Conservation (phyloP, 176 grass and related monocot genomes). For the Eleusine coracana region DNA sequence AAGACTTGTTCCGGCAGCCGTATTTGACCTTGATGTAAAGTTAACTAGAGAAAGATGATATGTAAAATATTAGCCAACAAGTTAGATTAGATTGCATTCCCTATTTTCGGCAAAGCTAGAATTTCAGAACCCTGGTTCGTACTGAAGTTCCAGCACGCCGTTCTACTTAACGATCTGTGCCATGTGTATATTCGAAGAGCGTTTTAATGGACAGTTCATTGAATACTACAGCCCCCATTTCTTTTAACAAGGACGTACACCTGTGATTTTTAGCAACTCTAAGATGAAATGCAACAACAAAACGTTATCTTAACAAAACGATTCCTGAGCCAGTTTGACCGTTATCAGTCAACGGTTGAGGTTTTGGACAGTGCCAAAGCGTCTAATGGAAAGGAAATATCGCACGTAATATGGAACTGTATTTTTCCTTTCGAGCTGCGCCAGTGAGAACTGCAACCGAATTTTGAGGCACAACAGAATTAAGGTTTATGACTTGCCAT, state of each 20-base stretch:
- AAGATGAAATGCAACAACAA: not conserved
- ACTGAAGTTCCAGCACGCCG: constrained; percentile 37
- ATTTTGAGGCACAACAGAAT: not conserved
- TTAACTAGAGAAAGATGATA: constrained; percentile 46
- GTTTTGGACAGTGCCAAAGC: not conserved
- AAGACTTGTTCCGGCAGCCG: not conserved
- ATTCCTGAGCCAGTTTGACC: not conserved
- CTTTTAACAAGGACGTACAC: constrained; percentile 4
- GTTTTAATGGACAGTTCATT: constrained; percentile 31
- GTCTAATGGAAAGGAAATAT: not conserved
- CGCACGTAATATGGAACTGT: not conserved
- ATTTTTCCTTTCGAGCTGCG: not conserved
- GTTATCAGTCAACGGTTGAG: no score
- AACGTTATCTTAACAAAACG: no score
- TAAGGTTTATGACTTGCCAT: not conserved
- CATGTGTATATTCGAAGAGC: constrained; percentile 42
- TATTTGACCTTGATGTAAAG: constrained; percentile 42
- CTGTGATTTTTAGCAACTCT: not conserved
- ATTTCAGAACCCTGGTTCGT: constrained; percentile 28
- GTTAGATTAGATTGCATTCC: constrained; percentile 42
- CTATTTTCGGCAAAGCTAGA: constrained; percentile 43
- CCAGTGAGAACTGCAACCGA: not conserved
- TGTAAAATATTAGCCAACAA: constrained; percentile 53
- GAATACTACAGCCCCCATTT: not conserved
- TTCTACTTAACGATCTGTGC: constrained; percentile 12